Conservation (phyloP, 345 rosid species). For the Geranium rotundifolium region DNA sequence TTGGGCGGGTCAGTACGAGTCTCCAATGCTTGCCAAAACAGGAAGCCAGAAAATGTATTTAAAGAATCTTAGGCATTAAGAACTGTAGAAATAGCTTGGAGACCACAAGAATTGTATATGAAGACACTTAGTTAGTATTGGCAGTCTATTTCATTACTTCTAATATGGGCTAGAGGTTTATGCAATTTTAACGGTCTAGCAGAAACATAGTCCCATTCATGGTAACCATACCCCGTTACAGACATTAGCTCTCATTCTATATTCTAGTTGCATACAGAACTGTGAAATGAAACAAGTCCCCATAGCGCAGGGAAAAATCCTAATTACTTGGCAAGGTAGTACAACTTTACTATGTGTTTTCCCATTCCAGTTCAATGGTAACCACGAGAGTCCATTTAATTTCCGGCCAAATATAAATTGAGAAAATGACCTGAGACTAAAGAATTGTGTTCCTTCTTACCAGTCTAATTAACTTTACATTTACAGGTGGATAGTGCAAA, state of each 20-base stretch:
- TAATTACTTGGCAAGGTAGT: neutral
- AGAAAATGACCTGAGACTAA: neutral
- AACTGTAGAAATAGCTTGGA: too few species aligned
- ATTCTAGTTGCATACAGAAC: neutral
- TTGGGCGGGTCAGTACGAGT: too few species aligned
- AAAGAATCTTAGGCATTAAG: too few species aligned
- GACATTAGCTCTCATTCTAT: neutral
- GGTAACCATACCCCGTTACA: too few species aligned
- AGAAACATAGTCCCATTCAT: too few species aligned
- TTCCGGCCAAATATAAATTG: neutral
- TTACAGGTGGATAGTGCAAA: constrained; percentile 88
- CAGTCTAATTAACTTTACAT: neutral
- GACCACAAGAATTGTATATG: too few species aligned
- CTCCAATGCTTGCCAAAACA: too few species aligned
- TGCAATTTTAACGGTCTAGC: too few species aligned
- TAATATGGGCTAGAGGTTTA: too few species aligned
- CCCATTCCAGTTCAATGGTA: neutral
- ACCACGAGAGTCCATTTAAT: neutral
- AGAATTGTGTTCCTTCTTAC: neutral
- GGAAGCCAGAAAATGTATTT: too few species aligned
- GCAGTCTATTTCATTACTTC: too few species aligned
- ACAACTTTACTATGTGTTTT: neutral
- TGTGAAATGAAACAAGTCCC: neutral
- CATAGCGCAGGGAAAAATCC: neutral
- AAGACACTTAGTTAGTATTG: too few species aligned